These are phyloP conservation scores for Paralagenidium karlingii DNA, from an alignment of 352 stramenopile species.

Conservation along the genomic window DNA sequence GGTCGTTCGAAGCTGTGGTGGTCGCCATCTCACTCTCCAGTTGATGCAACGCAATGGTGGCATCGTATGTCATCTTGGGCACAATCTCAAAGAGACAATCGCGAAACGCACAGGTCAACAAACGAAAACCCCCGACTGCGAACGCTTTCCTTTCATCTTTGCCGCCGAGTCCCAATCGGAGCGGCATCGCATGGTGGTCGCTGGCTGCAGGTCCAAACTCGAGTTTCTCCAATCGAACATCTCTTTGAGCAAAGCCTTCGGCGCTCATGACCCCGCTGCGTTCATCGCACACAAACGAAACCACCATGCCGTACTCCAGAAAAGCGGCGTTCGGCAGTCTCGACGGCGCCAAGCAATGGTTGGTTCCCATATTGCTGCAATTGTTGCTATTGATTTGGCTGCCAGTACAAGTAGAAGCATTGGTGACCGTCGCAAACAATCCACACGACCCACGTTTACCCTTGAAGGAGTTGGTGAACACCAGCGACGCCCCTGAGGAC, in stretches of 20 bases:
- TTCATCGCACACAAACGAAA: constrained; percentile 48
- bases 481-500: no score
- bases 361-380: no score
- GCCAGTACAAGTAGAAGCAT: no score
- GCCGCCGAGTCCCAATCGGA: constrained; percentile 33
- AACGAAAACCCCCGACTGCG: constrained; percentile 15
- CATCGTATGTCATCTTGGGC: constrained; percentile 64
- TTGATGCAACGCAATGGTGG: constrained; percentile 26
- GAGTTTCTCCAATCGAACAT: constrained; percentile 42
- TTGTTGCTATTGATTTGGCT: no score
- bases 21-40: constrained; percentile 1
- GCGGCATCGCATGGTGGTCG: no score
- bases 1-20: neutral
- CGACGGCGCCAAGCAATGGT: no score
- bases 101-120: constrained; percentile 36
- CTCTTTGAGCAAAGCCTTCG: constrained; percentile 37
- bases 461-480: no score
- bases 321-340: no score
- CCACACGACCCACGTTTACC: no score
- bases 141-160: constrained; percentile 26
- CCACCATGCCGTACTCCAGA: constrained; percentile 57
- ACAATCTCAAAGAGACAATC: constrained; percentile 66
- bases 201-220: constrained; percentile 11
- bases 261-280: constrained; percentile 31
- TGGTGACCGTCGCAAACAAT: no score